phyloP scores from a whole-genome alignment of 2,329 filamentous ascomycete genomes.

The Sporothrix dimorphospora region DNA sequence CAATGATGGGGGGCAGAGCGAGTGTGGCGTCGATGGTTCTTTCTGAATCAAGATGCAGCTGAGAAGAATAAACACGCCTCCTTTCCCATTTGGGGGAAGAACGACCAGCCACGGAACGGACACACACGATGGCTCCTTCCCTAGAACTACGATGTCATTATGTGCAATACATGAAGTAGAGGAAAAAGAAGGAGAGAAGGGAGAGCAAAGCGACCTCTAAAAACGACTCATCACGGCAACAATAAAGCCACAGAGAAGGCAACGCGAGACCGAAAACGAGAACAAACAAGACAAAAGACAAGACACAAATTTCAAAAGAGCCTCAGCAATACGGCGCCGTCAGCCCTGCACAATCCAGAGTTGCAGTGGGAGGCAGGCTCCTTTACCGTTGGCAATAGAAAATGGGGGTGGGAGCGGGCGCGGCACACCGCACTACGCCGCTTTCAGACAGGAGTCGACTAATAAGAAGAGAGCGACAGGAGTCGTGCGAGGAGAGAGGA shows the following conservation, averaged over 20 bases:
- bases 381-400: neutral
- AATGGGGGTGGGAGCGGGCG: neutral
- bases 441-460: slow-evolving; percentile 10
- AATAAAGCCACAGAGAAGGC: neutral
- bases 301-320: neutral
- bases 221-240: neutral
- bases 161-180: neutral
- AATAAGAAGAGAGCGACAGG: slow-evolving; percentile 10
- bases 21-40: neutral
- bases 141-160: neutral
- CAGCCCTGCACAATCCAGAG: slow-evolving; percentile 19
- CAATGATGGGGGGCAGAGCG: neutral
- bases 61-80: neutral
- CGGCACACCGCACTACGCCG: neutral
- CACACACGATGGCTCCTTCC: neutral
- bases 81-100: neutral
- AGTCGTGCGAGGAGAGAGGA: neutral
- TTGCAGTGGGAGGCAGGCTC: neutral
- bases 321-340: neutral
- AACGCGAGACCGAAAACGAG: neutral
- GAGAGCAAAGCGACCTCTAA: neutral
- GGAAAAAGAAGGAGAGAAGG: neutral
- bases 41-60: slow-evolving; percentile 12
- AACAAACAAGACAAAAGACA: neutral
- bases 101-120: neutral